Percentiles rank a stretch among this genome's conserved stretches.
Evolutionary conservation across 176 grass and related monocot genomes (phyloP).

Genomic region (Thalia dealbata): DNA sequence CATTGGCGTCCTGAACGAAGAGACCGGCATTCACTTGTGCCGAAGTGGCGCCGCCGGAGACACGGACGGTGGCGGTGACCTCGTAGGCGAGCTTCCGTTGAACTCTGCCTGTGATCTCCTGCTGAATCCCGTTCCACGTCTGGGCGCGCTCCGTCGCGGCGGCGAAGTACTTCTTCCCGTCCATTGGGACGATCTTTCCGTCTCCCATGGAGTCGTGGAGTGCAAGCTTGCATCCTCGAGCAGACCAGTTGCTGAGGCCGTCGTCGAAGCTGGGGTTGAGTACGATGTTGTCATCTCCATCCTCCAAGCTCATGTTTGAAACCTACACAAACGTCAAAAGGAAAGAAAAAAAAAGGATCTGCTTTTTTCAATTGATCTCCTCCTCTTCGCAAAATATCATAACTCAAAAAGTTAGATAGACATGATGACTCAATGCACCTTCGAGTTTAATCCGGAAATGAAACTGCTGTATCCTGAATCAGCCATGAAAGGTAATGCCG

Average conservation of each 20-base stretch:
- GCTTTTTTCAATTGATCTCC: too few relatives aligned
- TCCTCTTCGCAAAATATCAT: too few relatives aligned
- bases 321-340: neutral
- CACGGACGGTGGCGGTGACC: slow-evolving; percentile 45
- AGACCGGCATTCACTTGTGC: slow-evolving; percentile 54
- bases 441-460: neutral
- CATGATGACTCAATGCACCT: neutral
- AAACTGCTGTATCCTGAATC: neutral
- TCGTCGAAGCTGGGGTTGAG: slow-evolving; percentile 77
- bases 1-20: slow-evolving; percentile 40
- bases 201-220: slow-evolving; percentile 57
- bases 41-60: slow-evolving; percentile 25
- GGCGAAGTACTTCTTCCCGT: slow-evolving; percentile 58
- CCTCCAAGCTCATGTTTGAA: neutral
- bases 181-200: slow-evolving; percentile 50
- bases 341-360: too few relatives aligned
- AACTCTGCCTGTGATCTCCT: slow-evolving; percentile 61
- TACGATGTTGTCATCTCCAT: slow-evolving; percentile 65
- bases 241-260: slow-evolving; percentile 63
- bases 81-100: slow-evolving; percentile 66
- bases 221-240: slow-evolving; percentile 71
- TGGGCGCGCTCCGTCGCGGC: slow-evolving; percentile 51
- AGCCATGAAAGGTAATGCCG: neutral
- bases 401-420: too few relatives aligned
- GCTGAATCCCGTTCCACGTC: slow-evolving; percentile 67